Evolutionary conservation across 2,329 filamentous ascomycete species (phyloP), one percentile per base, ranked within the genome.

Genomic region (Lizonia empirigonia): DNA sequence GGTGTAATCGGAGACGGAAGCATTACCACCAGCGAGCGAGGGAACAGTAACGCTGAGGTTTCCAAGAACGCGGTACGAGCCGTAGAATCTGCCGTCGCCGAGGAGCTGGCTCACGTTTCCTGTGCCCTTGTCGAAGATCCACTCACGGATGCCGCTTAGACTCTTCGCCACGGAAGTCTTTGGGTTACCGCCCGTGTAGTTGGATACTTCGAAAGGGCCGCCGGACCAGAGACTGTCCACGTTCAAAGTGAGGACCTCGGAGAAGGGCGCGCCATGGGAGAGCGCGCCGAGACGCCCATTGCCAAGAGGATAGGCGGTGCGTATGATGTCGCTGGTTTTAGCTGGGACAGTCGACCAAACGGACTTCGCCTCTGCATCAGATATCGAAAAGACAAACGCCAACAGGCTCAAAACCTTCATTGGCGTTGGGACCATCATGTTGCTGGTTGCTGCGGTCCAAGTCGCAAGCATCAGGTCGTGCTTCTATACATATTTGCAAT

Each of bases 151-250:
- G 0, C 69, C 74, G 1, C 73, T 67, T 0, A 82, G 53, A 4
- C 18, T 32, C 5, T 68, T 54, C 1, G 70, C 69, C 3, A 71
- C 68, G 0, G 73, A 59, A 2, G 60, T 56, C 1, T 53, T 53
- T 13, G 78, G 78, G 34, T 82, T 81, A 1, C 78, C 79, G 13
- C 80, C 79, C 0, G 65, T 73, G 56, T 82, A 81, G 46, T 68
- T 72, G 15, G 63, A 62, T 30, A 62, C 66, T 46, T 78, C 71
- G 48, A 82, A 82, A 0, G 79, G 79, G 0, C 80, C 80, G 2
- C 78, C 79, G 2, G 75, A 76, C 80, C 79, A 82, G 1, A 82
- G 56, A 2, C 71, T 77, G 49, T 82, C 80, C 15, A 79, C 56
- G 40, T 82, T 82, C 29, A 82, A 47, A 16, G 69, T 73, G 5